Evolutionary conservation across 495 filamentous ascomycete genomes (phyloP).

Genomic region (Xylaria cubensis): DNA sequence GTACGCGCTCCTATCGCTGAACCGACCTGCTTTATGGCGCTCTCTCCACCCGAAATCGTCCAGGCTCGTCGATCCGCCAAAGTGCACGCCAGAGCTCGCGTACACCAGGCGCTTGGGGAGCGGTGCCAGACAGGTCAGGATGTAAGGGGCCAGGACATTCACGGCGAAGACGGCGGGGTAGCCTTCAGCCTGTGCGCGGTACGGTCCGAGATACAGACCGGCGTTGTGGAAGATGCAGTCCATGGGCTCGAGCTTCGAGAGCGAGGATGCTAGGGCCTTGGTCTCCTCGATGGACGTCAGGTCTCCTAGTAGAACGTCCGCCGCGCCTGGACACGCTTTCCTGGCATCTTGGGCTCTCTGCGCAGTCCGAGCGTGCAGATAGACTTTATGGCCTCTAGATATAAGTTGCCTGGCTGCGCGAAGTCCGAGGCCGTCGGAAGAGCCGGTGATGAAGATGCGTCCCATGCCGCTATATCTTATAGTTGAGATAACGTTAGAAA

Average conservation of each 20-base stretch:
- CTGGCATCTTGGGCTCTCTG: slow-evolving; percentile 54
- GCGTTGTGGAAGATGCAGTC: slow-evolving; percentile 67
- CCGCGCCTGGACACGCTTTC: slow-evolving; percentile 54
- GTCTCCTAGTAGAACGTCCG: slow-evolving; percentile 58
- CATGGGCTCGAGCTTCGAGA: slow-evolving; percentile 57
- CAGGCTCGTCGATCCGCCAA: slow-evolving; percentile 52
- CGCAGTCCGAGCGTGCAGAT: slow-evolving; percentile 62
- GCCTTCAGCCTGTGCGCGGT: slow-evolving; percentile 49
- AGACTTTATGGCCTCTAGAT: slow-evolving; percentile 60
- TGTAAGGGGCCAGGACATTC: slow-evolving; percentile 65
- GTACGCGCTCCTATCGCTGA: slow-evolving; percentile 44
- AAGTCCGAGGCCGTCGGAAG: slow-evolving; percentile 58
- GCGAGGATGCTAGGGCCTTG: slow-evolving; percentile 58
- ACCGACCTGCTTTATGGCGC: slow-evolving; percentile 28
- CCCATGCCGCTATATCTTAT: slow-evolving; percentile 44
- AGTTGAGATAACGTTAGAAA: background rate
- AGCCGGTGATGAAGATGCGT: slow-evolving; percentile 63
- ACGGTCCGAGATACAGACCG: slow-evolving; percentile 49
- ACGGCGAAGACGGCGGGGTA: slow-evolving; percentile 61
- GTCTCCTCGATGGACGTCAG: slow-evolving; percentile 58
- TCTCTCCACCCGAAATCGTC: slow-evolving; percentile 44
- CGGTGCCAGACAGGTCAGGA: slow-evolving; percentile 61
- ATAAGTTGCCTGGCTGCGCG: slow-evolving; percentile 57
- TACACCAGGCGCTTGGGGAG: slow-evolving; percentile 59
- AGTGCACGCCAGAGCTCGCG: slow-evolving; percentile 59